Base-by-base conservation (phyloP, 1,139 yeast species). In the Pichia sp. region DNA sequence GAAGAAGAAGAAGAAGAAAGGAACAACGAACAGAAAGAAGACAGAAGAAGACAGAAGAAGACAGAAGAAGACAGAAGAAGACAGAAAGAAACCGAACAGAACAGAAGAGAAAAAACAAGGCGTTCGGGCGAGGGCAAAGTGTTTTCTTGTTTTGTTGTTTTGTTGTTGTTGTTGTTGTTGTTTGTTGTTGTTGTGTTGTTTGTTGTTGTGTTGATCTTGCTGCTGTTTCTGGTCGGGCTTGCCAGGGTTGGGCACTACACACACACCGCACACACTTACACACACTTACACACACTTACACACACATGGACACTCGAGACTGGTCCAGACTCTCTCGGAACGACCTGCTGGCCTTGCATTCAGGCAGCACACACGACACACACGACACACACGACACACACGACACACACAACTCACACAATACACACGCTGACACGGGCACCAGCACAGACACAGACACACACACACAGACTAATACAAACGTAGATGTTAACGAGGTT, bases 401-500 rank as follows among this genome's bases (percentile, higher is more conserved):
- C n/a, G n/a, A n/a, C n/a, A n/a, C n/a, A n/a, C n/a, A n/a, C n/a
- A 5, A 26, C 29, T 14, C 16, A 15, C 16, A n/a, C n/a, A n/a
- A n/a, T n/a, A n/a, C n/a, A n/a, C n/a, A n/a, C n/a, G 6, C n/a
- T 13, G 4, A 8, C 6, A 24, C 6, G 19, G 19, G 15, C 18
- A n/a, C 16, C 3, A 5, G 10, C 29, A 26, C 29, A 26, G 8
- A n/a, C 18, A 14, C 15, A 26, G 18, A 22, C 30, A 33, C 7
- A 19, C 40, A 18, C 6, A 24, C 6, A 11, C 11, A 26, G 11
- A n/a, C 16, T 2, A 5, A 14, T 18, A 26, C 29, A 26, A 6
- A n/a, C 18, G 8, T 26, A 26, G 18, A 22, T 25, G 33, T 5
- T 20, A 37, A 18, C 13, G 42, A 39, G 4, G 44, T 27, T 48